Conservation (phyloP, 495 filamentous ascomycete genomes). For the Penicillium arizonense region DNA sequence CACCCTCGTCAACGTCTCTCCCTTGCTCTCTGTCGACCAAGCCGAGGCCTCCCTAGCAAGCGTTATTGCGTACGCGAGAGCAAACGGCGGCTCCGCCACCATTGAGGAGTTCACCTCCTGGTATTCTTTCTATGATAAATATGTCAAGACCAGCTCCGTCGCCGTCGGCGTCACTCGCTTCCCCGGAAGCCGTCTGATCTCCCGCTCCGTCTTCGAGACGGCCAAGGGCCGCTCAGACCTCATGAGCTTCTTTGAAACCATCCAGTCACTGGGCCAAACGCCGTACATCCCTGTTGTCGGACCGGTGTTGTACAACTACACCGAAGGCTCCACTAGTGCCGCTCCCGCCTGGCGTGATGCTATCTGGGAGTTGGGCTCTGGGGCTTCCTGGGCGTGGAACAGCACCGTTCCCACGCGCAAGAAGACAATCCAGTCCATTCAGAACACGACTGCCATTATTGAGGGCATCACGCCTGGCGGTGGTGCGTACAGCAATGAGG, state of each 20-base stretch:
- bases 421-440: slow-evolving; percentile 6
- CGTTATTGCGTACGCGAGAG: slow-evolving; percentile 27
- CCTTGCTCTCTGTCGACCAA: slow-evolving; percentile 25
- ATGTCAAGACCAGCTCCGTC: slow-evolving; percentile 29
- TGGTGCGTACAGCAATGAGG: slow-evolving; percentile 49
- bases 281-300: slow-evolving; percentile 31
- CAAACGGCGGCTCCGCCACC: slow-evolving; percentile 26
- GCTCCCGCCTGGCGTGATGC: slow-evolving; percentile 45
- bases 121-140: slow-evolving; percentile 35
- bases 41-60: slow-evolving; percentile 31
- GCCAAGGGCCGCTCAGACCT: slow-evolving; percentile 26
- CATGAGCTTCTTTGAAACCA: background rate
- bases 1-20: slow-evolving; percentile 39
- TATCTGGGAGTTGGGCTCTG: slow-evolving; percentile 38
- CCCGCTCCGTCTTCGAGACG: slow-evolving; percentile 25
- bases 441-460: slow-evolving; percentile 31
- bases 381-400: slow-evolving; percentile 33
- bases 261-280: slow-evolving; percentile 16
- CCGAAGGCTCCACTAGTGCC: slow-evolving; percentile 32
- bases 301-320: slow-evolving; percentile 28
- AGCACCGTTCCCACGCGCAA: slow-evolving; percentile 32
- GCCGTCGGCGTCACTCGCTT: slow-evolving; percentile 30
- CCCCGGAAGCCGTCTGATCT: slow-evolving; percentile 38
- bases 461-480: slow-evolving; percentile 40
- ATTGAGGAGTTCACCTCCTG: slow-evolving; percentile 31